Conservation (phyloP, 768 basidiomycete species). For the Xerocomellus dryophilus region DNA sequence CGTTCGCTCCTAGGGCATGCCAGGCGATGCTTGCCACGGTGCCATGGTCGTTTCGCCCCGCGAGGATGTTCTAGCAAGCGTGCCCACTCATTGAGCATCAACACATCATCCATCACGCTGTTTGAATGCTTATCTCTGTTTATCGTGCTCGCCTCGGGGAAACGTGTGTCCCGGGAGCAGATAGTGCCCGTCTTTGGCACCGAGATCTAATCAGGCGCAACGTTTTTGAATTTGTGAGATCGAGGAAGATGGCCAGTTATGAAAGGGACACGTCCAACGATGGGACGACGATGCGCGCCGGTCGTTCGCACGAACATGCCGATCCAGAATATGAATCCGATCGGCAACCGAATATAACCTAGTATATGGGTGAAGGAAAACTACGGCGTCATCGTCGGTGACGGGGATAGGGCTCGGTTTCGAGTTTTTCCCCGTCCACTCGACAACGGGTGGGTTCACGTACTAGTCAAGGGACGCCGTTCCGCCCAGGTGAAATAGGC, state of each 20-base stretch:
- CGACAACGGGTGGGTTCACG: background rate
- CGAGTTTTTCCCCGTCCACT: background rate
- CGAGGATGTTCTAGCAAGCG: background rate
- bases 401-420: background rate
- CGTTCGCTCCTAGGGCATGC: background rate
- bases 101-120: background rate
- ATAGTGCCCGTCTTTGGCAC: background rate
- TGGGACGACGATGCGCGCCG: background rate
- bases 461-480: background rate
- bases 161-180: background rate
- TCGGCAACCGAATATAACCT: constrained; percentile 3
- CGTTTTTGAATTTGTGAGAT: background rate
- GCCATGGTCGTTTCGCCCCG: background rate
- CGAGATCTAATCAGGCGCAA: background rate
- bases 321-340: background rate
- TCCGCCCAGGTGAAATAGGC: background rate
- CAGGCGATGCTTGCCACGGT: background rate
- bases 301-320: background rate
- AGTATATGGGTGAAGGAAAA: constrained; percentile 42
- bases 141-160: background rate
- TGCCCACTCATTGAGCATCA: background rate
- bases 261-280: background rate
- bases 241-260: background rate
- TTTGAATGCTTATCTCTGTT: background rate
- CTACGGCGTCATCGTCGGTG: background rate